A percentile compares a stretch with the other conserved stretches of the same genome.
Evolutionary conservation across 257 asterid species (phyloP).

Genomic region (Petunia secreta): DNA sequence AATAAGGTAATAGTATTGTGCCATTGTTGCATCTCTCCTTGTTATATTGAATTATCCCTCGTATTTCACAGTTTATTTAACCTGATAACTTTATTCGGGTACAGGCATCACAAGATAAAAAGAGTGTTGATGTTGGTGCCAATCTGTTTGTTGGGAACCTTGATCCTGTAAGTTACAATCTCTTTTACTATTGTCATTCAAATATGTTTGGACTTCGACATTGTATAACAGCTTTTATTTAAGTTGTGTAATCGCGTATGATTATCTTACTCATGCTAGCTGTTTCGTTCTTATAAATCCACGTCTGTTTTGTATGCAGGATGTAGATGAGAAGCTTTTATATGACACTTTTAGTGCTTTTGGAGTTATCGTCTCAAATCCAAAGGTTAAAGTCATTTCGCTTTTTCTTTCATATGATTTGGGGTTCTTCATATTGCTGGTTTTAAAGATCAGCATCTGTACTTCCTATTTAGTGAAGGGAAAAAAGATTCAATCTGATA

Average conservation of each 20-base stretch:
- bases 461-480: background rate
- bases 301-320: slow-evolving; percentile 57
- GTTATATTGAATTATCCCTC: background rate
- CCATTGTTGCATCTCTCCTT: background rate
- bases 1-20: slow-evolving; percentile 68
- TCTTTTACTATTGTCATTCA: slow-evolving; percentile 3
- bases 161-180: slow-evolving; percentile 73
- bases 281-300: background rate
- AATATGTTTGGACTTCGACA: background rate
- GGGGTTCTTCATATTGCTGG: slow-evolving; percentile 4
- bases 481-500: background rate
- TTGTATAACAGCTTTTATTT: background rate
- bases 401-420: slow-evolving; percentile 17
- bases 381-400: slow-evolving; percentile 62
- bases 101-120: slow-evolving; percentile 97
- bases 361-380: slow-evolving; percentile 93
- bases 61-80: background rate
- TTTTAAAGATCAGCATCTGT: background rate
- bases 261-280: slow-evolving; percentile 9
- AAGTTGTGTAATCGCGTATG: background rate
- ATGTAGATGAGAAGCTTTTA: slow-evolving; percentile 97
- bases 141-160: slow-evolving; percentile 96
- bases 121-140: slow-evolving; percentile 97
- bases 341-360: slow-evolving; percentile 93
- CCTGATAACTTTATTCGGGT: slow-evolving; percentile 22